phyloP scores from a whole-genome alignment of 306 rosid genomes.

The Vicia villosa region DNA sequence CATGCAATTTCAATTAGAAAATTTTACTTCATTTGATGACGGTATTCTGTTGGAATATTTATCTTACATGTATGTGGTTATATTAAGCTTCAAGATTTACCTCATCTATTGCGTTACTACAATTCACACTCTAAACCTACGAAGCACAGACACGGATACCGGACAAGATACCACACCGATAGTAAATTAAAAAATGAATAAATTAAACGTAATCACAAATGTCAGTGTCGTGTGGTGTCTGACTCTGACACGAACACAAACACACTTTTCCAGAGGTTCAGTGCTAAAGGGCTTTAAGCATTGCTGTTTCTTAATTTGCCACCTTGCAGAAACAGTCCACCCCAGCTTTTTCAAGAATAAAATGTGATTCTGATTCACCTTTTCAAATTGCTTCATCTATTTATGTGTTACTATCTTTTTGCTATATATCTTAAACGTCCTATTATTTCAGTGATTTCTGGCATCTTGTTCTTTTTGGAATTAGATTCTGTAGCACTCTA shows the following conservation, averaged over 20 bases:
- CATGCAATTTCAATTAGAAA: conserved; percentile 35
- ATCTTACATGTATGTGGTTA: too few relatives aligned
- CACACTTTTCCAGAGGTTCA: too few relatives aligned
- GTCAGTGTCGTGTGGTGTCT: too few relatives aligned
- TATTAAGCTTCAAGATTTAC: not conserved
- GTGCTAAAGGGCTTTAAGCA: too few relatives aligned
- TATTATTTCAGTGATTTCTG: conserved; percentile 13
- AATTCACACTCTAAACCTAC: too few relatives aligned
- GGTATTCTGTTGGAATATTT: conserved; percentile 27
- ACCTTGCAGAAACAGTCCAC: conserved; percentile 17
- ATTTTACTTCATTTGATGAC: conserved; percentile 26
- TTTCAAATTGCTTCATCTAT: conserved; percentile 20
- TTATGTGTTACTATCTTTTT: conserved; percentile 1
- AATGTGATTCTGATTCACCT: conserved; percentile 22
- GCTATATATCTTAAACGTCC: conserved; percentile 21
- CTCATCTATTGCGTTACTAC: too few relatives aligned
- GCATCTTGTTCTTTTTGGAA: conserved; percentile 35
- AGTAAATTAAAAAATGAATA: too few relatives aligned
- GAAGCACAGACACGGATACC: too few relatives aligned
- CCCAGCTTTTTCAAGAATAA: conserved; percentile 33
- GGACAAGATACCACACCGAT: too few relatives aligned
- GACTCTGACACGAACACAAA: too few relatives aligned
- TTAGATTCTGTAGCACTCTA: conserved; percentile 34
- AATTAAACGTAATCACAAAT: too few relatives aligned
- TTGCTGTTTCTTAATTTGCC: conserved; percentile 30